Conservation (phyloP, 2,329 filamentous ascomycete species). For the Claviceps lovelessii region DNA sequence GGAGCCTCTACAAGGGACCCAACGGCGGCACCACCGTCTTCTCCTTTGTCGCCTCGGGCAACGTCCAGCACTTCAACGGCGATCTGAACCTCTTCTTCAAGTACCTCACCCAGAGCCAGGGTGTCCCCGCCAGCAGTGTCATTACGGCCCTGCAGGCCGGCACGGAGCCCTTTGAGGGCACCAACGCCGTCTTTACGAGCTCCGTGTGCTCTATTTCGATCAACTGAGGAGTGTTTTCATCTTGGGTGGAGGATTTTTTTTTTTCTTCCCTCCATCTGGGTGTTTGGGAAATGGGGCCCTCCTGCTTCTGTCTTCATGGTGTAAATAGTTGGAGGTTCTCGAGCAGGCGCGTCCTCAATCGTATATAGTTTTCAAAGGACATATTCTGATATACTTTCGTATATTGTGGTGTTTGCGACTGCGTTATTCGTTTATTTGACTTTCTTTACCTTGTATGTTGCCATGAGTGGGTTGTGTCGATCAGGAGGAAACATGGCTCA, state of each 20-base stretch:
- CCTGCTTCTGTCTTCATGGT: no score
- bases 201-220: neutral
- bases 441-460: no score
- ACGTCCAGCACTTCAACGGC: conserved; percentile 37
- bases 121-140: conserved; percentile 11
- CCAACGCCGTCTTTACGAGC: neutral
- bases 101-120: conserved; percentile 37
- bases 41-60: conserved; percentile 31
- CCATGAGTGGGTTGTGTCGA: no score
- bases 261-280: neutral
- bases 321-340: no score
- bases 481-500: no score
- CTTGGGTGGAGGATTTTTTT: no score
- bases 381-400: no score
- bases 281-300: no score
- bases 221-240: neutral
- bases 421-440: no score
- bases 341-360: no score
- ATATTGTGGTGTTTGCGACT: no score
- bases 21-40: conserved; percentile 44
- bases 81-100: conserved; percentile 43
- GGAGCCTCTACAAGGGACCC: conserved; percentile 45
- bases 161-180: neutral
- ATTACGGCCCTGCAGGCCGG: neutral
- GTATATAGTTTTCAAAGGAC: no score